Conservation (phyloP, 345 rosid genomes). For the Fremontodendron californicum region DNA sequence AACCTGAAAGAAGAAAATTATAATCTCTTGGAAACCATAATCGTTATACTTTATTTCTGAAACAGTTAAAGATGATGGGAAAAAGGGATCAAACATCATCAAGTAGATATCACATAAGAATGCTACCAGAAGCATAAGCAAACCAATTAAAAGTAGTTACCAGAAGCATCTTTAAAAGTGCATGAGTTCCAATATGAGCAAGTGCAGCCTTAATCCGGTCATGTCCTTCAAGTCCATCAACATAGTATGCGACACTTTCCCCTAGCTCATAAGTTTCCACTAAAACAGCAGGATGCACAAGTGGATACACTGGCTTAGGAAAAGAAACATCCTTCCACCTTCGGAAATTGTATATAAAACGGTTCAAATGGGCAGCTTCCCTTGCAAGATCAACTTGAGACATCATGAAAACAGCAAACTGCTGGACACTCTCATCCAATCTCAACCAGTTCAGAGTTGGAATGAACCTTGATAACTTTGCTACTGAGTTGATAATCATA, state of each 20-base stretch:
- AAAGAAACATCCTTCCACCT: conserved; percentile 93
- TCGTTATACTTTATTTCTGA: background rate
- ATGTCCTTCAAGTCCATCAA: conserved; percentile 78
- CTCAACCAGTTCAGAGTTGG: conserved; percentile 94
- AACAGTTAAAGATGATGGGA: background rate
- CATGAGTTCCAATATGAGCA: conserved; percentile 96
- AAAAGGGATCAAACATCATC: conserved; percentile 6
- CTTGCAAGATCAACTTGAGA: conserved; percentile 99
- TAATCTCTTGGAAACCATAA: background rate
- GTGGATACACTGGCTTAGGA: conserved; percentile 95
- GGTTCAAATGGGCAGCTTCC: conserved; percentile 95
- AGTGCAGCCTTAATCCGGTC: conserved; percentile 60
- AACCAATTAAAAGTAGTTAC: conserved; percentile 29
- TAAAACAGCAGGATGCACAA: conserved; percentile 95
- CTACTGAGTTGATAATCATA: conserved; percentile 64
- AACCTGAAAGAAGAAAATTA: conserved; percentile 51
- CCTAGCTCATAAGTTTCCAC: conserved; percentile 97
- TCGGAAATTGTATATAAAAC: conserved; percentile 88
- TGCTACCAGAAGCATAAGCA: background rate
- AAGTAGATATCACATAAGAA: background rate
- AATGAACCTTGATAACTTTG: conserved; percentile 58
- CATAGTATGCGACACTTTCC: conserved; percentile 76
- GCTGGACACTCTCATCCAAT: conserved; percentile 92
- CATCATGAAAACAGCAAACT: conserved; percentile 95
- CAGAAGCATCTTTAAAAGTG: conserved; percentile 97